Conservation (phyloP, 116 monocot genomes). For the Phalaenopsis hybrid region DNA sequence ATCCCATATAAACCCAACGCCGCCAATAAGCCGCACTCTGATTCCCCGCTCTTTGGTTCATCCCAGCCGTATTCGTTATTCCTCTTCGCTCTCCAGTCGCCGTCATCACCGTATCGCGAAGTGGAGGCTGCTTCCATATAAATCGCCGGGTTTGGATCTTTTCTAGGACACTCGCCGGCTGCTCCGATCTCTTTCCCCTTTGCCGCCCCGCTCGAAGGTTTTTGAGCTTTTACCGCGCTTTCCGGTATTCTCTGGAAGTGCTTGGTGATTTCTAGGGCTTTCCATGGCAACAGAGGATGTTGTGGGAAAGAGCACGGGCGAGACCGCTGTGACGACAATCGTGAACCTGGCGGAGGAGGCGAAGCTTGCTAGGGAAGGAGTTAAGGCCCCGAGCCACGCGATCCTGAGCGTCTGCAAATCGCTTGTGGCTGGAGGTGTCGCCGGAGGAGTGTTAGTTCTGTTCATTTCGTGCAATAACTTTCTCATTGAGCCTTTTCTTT, state of each 20-base stretch:
- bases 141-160: not conserved
- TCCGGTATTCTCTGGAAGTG: not conserved
- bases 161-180: not conserved
- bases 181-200: not conserved
- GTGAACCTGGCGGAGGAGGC: conserved; percentile 98
- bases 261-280: not conserved
- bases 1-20: not conserved
- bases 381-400: conserved; percentile 76
- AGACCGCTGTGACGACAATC: conserved; percentile 87
- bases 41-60: not conserved
- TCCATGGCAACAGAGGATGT: conserved; percentile 96
- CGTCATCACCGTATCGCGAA: not conserved
- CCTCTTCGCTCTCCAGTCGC: not conserved
- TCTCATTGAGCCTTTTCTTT: not conserved
- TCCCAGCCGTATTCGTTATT: not conserved
- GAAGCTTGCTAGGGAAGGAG: conserved; percentile 85
- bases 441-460: conserved; percentile 84
- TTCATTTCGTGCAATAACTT: not conserved
- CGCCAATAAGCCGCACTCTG: not conserved
- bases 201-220: not conserved
- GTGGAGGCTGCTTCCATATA: not conserved
- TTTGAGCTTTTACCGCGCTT: not conserved
- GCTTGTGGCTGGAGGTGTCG: conserved; percentile 91
- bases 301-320: conserved; percentile 75
- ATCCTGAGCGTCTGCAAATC: conserved; percentile 85